Evolutionary conservation across 2,329 filamentous ascomycete genomes (phyloP).

Genomic region (Verticillium zaregamsianum): DNA sequence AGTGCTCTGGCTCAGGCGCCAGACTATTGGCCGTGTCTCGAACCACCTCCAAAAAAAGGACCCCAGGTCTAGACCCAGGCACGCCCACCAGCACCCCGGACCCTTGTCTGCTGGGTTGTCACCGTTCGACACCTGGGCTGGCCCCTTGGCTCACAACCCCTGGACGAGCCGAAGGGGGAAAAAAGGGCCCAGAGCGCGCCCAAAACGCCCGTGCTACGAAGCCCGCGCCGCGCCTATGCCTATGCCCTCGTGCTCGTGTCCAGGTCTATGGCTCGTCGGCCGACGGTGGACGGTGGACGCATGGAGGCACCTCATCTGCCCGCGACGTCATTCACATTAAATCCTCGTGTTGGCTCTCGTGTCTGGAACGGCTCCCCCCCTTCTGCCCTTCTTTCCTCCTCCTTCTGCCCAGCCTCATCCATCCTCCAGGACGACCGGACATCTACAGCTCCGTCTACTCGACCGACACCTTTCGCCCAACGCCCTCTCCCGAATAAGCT

Average conservation of each 20-base stretch:
- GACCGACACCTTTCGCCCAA: not conserved
- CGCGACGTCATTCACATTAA: not conserved
- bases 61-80: not conserved
- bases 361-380: not conserved
- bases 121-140: not conserved
- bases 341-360: not conserved
- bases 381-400: not conserved
- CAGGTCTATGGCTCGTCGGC: not conserved
- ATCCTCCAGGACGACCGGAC: not conserved
- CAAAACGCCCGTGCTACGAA: not conserved
- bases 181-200: not conserved
- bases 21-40: not conserved
- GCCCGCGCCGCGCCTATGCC: not conserved
- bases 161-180: not conserved
- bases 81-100: not conserved
- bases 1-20: not conserved
- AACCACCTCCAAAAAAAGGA: not conserved
- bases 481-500: not conserved
- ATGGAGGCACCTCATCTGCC: not conserved
- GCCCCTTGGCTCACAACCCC: not conserved
- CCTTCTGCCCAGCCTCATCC: not conserved
- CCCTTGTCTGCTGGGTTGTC: not conserved
- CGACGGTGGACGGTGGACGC: not conserved
- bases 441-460: not conserved
- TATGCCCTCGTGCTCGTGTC: not conserved